These are phyloP conservation scores for Hygrophila difformis DNA, from an alignment of 257 asterid genomes.

Conservation along the genomic window DNA sequence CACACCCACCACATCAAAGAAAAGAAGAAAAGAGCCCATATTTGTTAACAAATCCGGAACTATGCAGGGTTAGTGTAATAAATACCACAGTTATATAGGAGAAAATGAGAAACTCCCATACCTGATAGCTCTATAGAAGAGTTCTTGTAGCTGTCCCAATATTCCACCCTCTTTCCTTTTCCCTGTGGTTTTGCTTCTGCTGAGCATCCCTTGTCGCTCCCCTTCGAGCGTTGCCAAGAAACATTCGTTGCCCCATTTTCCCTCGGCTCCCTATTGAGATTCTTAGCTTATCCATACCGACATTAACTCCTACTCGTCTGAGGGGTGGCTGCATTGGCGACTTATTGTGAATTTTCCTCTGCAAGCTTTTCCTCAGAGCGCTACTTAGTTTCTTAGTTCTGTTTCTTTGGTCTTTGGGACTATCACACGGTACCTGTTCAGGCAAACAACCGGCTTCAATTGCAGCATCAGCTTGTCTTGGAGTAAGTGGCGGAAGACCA, in stretches of 20 bases:
- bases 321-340: constrained; percentile 54
- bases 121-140: constrained; percentile 29
- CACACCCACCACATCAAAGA: constrained; percentile 1
- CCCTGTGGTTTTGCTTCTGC: constrained; percentile 54
- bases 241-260: constrained; percentile 47
- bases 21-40: not conserved
- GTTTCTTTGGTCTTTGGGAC: constrained; percentile 50
- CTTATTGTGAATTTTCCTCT: constrained; percentile 53
- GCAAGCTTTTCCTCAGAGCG: constrained; percentile 56
- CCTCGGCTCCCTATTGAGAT: constrained; percentile 86
- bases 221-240: constrained; percentile 58
- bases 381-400: constrained; percentile 45
- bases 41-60: constrained; percentile 2
- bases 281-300: constrained; percentile 80
- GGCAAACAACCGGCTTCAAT: constrained; percentile 34
- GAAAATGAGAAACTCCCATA: constrained; percentile 1
- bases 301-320: constrained; percentile 67
- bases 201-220: constrained; percentile 43
- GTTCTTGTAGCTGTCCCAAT: constrained; percentile 53
- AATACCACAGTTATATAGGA: too few relatives aligned
- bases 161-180: constrained; percentile 87
- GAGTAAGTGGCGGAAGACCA: constrained; percentile 39
- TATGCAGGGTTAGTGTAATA: constrained; percentile 14
- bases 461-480: constrained; percentile 36
- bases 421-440: constrained; percentile 36